These are phyloP conservation scores for Geosmithia flava DNA, from an alignment of 2,329 filamentous ascomycete species.

Conservation along the genomic window DNA sequence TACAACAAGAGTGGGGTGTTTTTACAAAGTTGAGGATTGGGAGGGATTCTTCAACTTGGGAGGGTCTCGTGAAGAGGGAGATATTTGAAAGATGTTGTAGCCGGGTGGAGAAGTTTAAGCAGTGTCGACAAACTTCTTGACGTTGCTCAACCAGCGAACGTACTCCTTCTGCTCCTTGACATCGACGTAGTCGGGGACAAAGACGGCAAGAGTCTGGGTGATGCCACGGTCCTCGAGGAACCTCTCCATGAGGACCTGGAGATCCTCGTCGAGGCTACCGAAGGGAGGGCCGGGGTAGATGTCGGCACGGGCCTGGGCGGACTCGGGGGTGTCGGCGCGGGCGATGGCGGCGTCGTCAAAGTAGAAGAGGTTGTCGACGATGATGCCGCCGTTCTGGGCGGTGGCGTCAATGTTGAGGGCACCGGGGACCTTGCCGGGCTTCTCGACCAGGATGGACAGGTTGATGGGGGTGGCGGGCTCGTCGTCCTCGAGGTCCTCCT, in stretches of 20 bases:
- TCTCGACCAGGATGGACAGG: constrained; percentile 76
- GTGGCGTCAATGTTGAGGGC: constrained; percentile 78
- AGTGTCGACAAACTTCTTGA: constrained; percentile 70
- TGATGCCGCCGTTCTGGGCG: constrained; percentile 74
- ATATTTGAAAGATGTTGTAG: not conserved
- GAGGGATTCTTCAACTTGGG: not conserved
- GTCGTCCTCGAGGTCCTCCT: constrained; percentile 32
- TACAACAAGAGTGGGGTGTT: not conserved
- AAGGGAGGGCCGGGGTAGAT: constrained; percentile 88
- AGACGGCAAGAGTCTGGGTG: constrained; percentile 73
- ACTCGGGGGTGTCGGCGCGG: constrained; percentile 62
- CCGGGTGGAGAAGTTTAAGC: constrained; percentile 29
- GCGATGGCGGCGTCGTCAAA: constrained; percentile 70
- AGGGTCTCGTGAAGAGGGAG: not conserved
- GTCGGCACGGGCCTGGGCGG: constrained; percentile 62
- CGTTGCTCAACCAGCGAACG: constrained; percentile 72
- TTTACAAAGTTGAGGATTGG: not conserved
- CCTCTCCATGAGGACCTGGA: constrained; percentile 82
- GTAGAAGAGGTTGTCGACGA: constrained; percentile 85
- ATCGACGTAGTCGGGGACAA: constrained; percentile 93
- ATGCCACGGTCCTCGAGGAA: constrained; percentile 93
- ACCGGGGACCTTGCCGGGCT: constrained; percentile 57
- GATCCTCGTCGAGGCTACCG: constrained; percentile 87
- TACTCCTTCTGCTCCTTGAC: constrained; percentile 99
- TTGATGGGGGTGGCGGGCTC: constrained; percentile 63